These are phyloP conservation scores for Sporobolomyces roseus DNA, from an alignment of 768 basidiomycete species.

Conservation along the genomic window DNA sequence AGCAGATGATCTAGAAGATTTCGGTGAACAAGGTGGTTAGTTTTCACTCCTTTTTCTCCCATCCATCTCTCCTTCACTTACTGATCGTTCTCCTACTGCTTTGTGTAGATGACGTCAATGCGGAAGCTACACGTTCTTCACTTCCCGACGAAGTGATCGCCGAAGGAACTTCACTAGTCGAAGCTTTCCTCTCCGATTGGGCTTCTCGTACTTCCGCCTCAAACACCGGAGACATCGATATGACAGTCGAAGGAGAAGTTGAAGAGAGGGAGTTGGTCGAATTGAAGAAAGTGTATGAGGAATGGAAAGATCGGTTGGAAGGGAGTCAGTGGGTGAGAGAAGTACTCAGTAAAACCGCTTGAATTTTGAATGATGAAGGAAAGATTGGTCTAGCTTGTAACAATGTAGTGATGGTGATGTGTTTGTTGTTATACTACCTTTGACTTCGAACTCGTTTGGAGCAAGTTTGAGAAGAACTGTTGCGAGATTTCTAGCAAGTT, in stretches of 20 bases:
- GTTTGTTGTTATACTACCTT: no score
- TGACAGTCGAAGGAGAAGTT: conserved; percentile 41
- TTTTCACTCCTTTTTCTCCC: not conserved
- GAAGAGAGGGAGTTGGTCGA: conserved; percentile 54
- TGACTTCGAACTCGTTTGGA: no score
- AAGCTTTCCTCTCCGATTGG: conserved; percentile 73
- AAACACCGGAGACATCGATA: conserved; percentile 58
- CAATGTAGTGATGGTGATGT: no score
- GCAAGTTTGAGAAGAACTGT: no score
- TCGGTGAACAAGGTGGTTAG: conserved; percentile 50
- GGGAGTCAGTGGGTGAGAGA: conserved; percentile 62
- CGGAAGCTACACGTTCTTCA: no score
- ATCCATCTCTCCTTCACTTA: not conserved
- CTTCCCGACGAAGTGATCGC: conserved; percentile 59
- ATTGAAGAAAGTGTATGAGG: conserved; percentile 55
- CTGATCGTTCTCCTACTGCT: no score
- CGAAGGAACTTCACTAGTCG: conserved; percentile 74
- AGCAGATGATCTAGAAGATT: conserved; percentile 86
- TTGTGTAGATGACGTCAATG: no score
- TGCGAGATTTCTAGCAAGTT: no score
- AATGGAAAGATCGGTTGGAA: conserved; percentile 67
- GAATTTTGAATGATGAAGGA: not conserved
- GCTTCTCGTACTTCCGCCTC: conserved; percentile 53
- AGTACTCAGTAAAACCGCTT: conserved; percentile 34
- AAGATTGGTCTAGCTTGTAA: not conserved